Evolutionary conservation across 495 filamentous ascomycete species (phyloP), one percentile per base, ranked within the genome.

Genomic region (Neurospora africana): DNA sequence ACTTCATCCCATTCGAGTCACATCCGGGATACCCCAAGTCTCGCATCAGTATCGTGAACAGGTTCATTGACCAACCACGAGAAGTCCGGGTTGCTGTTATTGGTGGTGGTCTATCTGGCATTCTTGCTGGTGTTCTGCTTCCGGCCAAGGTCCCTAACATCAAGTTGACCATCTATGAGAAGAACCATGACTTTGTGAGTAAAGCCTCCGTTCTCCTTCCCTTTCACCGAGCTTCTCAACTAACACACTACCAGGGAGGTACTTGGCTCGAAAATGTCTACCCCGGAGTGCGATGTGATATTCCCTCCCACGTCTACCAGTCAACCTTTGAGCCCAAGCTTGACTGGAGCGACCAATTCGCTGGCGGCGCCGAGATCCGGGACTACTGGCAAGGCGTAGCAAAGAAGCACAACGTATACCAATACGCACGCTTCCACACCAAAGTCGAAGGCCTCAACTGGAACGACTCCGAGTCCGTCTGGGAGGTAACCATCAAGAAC

Each of bases 231-330:
- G 17, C 15, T 4, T 21, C 17, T 4, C 68, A 35, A 27, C 75
- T 77, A 71, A 80, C 39, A 17, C 5, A 36, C 5, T 3, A 23
- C 10, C 68, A 81, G 80, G 89, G 90, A 39, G 91, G 91, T 0
- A 91, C 90, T 1, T 93, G 91, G 90, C 88, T 87, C 58, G 89
- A 91, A 78, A 92, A 92, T 70, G 82, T 84, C 72, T 92, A 93
- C 77, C 89, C 90, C 0, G 90, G 90, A 23, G 88, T 89, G n/a
- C 85, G 86, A 21, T 89, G 86, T 76, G 91, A 92, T 78, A 88
- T 91, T n/a, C 89, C 89, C 8, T 84, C 91, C 2, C 90, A 93
- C 81, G 87, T 87, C 17, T 93, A 93, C 76, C 89, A 91, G 76
- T 87, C 86, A 4, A 86, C 84, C 23, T 92, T 92, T 75, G 82